Percentiles rank a stretch among this genome's conserved stretches.
Conservation (phyloP, 2,329 filamentous ascomycete genomes). For the Capronia epimyces region DNA sequence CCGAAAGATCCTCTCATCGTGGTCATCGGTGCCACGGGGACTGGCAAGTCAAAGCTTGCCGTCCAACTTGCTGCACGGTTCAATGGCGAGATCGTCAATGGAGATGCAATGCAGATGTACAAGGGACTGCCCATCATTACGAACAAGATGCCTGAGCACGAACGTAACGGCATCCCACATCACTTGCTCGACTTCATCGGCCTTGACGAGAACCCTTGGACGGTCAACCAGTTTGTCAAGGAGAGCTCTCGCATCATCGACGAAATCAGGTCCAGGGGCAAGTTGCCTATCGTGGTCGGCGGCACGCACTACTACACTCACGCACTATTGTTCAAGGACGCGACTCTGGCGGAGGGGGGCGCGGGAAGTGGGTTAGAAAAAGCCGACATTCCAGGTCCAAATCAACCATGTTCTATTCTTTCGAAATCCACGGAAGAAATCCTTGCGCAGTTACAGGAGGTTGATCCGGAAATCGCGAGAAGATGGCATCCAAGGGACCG, state of each 20-base stretch:
- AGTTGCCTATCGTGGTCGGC: constrained; percentile 83
- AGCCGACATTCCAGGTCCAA: constrained; percentile 25
- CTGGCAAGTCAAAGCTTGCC: constrained; percentile 90
- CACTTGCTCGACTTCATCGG: constrained; percentile 78
- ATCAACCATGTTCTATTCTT: constrained; percentile 55
- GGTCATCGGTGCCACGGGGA: constrained; percentile 84
- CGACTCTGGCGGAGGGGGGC: constrained; percentile 47
- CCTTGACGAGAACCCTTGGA: constrained; percentile 74
- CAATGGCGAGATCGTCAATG: constrained; percentile 92
- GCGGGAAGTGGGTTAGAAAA: constrained; percentile 26
- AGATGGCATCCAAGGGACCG: constrained; percentile 92
- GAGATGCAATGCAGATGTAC: constrained; percentile 98
- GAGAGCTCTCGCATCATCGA: constrained; percentile 64
- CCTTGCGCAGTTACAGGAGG: constrained; percentile 64
- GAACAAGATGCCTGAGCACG: constrained; percentile 75
- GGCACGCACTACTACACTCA: constrained; percentile 96
- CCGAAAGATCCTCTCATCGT: constrained; percentile 61
- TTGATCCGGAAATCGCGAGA: constrained; percentile 84
- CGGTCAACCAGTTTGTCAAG: constrained; percentile 68
- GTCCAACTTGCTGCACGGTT: constrained; percentile 77
- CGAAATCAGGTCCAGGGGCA: constrained; percentile 72
- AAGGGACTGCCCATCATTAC: constrained; percentile 86
- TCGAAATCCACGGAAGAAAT: constrained; percentile 66
- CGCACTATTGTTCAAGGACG: constrained; percentile 74
- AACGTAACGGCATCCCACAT: constrained; percentile 75